Conservation (phyloP, 2,329 filamentous ascomycete genomes). For the Ascochyta pisi region DNA sequence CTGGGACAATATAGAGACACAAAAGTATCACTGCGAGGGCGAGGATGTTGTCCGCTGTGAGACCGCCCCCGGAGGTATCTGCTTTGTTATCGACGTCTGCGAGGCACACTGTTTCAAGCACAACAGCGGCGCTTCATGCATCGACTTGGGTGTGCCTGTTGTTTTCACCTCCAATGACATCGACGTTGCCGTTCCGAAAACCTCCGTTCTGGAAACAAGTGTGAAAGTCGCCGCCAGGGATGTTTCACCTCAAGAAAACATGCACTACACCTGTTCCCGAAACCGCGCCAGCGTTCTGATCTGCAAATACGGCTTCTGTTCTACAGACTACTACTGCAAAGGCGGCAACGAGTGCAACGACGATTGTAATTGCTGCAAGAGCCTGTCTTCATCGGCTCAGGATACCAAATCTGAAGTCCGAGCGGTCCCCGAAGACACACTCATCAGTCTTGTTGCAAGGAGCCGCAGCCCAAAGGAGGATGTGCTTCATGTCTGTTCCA, state of each 20-base stretch:
- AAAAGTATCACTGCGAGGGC: conserved; percentile 1
- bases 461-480: neutral
- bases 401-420: neutral
- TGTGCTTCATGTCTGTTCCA: neutral
- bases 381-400: neutral
- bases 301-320: conserved; percentile 15
- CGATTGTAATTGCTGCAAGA: conserved; percentile 1
- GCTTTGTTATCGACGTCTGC: neutral
- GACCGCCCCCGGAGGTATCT: neutral
- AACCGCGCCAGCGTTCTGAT: conserved; percentile 9
- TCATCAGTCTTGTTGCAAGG: neutral
- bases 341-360: conserved; percentile 4
- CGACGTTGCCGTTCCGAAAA: neutral
- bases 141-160: neutral
- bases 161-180: neutral
- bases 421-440: neutral
- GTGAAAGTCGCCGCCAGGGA: neutral
- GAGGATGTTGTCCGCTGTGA: conserved; percentile 3
- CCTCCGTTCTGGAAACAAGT: neutral
- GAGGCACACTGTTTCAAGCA: conserved; percentile 1
- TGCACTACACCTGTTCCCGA: conserved; percentile 8
- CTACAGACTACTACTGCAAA: conserved; percentile 10
- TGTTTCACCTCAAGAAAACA: conserved; percentile 4
- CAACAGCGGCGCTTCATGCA: conserved; percentile 4
- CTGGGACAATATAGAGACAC: neutral